Percentiles rank a stretch among this genome's conserved stretches.
Conservation (phyloP, 495 filamentous ascomycete genomes). For the Hypoxylon trugodes region DNA sequence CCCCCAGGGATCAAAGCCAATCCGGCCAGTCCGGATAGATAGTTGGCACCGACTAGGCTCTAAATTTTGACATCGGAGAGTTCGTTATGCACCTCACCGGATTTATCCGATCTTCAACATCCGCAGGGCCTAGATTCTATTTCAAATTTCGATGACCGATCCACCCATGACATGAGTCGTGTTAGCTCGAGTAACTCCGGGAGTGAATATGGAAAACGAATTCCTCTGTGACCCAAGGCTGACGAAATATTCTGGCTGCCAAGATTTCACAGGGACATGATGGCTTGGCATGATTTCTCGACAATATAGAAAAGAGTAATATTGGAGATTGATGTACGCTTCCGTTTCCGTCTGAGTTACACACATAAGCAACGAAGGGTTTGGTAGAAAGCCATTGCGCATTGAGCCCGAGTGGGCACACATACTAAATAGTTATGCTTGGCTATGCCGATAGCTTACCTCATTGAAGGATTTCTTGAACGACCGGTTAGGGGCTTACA, state of each 20-base stretch:
- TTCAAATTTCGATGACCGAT: neutral
- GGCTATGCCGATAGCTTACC: conserved; percentile 17
- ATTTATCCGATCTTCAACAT: conserved; percentile 7
- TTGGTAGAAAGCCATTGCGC: neutral
- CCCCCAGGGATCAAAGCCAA: conserved; percentile 1
- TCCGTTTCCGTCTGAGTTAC: conserved; percentile 11
- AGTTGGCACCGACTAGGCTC: conserved; percentile 11
- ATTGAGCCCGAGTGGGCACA: neutral
- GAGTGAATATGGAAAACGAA: conserved; percentile 1
- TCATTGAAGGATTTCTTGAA: conserved; percentile 3
- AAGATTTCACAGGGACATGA: conserved; percentile 5
- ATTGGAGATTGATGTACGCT: conserved; percentile 1
- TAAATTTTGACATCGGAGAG: conserved; percentile 10
- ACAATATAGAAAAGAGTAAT: conserved; percentile 1
- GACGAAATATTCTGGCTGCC: conserved; percentile 6
- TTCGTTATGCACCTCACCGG: conserved; percentile 13
- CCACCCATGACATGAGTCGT: conserved; percentile 1
- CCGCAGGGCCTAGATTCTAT: conserved; percentile 6
- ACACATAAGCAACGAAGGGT: neutral
- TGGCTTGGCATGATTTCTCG: conserved; percentile 13
- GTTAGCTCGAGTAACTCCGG: conserved; percentile 5
- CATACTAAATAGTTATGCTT: neutral
- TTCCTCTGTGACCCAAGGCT: conserved; percentile 3
- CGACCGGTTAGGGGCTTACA: neutral
- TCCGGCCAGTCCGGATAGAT: conserved; percentile 17